These are phyloP conservation scores for Detonula confervacea DNA, from an alignment of 352 stramenopile species.

Conservation along the genomic window DNA sequence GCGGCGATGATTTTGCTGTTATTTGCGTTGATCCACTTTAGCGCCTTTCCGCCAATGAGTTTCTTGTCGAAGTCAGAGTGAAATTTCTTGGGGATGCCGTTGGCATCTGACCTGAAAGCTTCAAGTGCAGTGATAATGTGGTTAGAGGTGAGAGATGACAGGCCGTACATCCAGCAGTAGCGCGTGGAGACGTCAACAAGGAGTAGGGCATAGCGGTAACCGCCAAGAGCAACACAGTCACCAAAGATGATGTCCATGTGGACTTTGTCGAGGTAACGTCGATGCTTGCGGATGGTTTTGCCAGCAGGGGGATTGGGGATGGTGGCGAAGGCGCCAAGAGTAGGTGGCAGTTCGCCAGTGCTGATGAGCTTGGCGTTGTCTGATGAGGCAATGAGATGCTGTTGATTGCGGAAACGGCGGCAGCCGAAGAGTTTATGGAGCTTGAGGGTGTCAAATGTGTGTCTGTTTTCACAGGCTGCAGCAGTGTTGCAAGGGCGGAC, in stretches of 20 bases:
- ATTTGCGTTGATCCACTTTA: constrained; percentile 8
- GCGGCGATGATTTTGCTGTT: constrained; percentile 3
- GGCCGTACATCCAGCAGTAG: constrained; percentile 8
- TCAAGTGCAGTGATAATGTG: constrained; percentile 11
- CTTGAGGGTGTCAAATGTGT: constrained; percentile 15
- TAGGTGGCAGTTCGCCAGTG: constrained; percentile 6
- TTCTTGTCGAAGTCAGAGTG: constrained; percentile 18
- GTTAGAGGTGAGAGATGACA: neutral
- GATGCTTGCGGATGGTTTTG: constrained; percentile 11
- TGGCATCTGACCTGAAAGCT: constrained; percentile 4
- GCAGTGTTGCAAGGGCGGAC: constrained; percentile 5
- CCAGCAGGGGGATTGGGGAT: constrained; percentile 11
- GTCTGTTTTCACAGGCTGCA: neutral
- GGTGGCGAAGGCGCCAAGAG: constrained; percentile 13
- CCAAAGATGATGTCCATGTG: constrained; percentile 31
- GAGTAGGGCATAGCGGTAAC: constrained; percentile 16
- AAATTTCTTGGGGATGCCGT: neutral
- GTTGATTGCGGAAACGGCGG: constrained; percentile 20
- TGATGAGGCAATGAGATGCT: neutral
- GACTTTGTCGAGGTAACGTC: constrained; percentile 19
- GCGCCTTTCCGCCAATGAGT: neutral
- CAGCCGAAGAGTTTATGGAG: constrained; percentile 21
- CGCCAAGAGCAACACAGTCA: neutral
- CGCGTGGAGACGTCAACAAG: constrained; percentile 10
- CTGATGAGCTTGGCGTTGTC: constrained; percentile 18